Conservation (phyloP, 1,284 basidiomycete species). For the Naganishia cerealis region DNA sequence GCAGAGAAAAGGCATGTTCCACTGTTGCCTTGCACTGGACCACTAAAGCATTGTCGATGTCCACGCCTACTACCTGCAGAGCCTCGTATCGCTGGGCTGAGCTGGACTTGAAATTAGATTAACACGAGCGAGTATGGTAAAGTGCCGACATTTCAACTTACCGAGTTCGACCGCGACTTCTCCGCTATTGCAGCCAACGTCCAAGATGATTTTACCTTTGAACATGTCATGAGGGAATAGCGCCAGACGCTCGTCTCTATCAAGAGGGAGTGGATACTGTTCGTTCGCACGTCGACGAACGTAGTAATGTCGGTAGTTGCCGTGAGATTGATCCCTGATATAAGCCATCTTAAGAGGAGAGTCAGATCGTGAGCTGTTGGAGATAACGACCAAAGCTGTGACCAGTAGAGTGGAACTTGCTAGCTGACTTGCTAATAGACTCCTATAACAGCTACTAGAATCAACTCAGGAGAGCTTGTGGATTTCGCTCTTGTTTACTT, state of each 20-base stretch:
- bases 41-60: conserved; percentile 32
- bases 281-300: conserved; percentile 22
- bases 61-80: conserved; percentile 32
- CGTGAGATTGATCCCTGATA: conserved; percentile 28
- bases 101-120: conserved; percentile 4
- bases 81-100: conserved; percentile 31
- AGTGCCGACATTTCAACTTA: conserved; percentile 1
- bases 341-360: conserved; percentile 8
- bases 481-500: conserved; percentile 5
- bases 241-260: conserved; percentile 25
- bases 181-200: conserved; percentile 36
- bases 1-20: conserved; percentile 26
- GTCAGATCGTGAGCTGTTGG: not conserved
- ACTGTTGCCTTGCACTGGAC: conserved; percentile 28
- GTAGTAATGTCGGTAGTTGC: conserved; percentile 33
- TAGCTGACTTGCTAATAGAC: too few relatives aligned
- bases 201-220: conserved; percentile 23
- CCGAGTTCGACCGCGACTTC: conserved; percentile 34
- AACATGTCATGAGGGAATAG: conserved; percentile 18
- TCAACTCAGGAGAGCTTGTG: not conserved
- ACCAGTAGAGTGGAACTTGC: not conserved
- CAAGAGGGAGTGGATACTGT: conserved; percentile 21
- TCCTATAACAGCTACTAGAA: not conserved
- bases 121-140: not conserved
- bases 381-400: not conserved